These are phyloP conservation scores for Quercus phellos DNA, from an alignment of 331 rosid genomes.

Conservation along the genomic window DNA sequence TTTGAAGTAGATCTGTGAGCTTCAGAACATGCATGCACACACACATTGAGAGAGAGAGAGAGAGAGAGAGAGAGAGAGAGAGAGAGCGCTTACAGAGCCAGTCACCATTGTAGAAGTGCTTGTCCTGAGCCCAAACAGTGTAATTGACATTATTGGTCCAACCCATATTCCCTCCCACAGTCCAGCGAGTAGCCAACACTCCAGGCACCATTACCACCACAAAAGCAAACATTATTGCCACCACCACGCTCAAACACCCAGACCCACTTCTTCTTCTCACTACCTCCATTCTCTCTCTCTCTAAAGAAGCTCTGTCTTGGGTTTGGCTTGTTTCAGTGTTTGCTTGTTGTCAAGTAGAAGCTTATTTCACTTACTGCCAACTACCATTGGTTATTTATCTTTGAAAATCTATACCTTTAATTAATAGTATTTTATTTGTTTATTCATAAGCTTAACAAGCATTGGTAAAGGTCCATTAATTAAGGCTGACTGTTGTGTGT, in stretches of 20 bases:
- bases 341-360: neutral
- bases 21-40: neutral
- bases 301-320: constrained; percentile 19
- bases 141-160: constrained; percentile 71
- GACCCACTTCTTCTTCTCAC: constrained; percentile 19
- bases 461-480: too few relatives aligned
- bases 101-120: constrained; percentile 81
- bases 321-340: neutral
- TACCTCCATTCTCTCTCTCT: constrained; percentile 36
- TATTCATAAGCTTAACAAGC: neutral
- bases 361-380: neutral
- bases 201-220: constrained; percentile 42
- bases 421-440: neutral
- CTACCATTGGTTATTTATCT: neutral
- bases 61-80: neutral
- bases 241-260: constrained; percentile 23
- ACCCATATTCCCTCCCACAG: constrained; percentile 60
- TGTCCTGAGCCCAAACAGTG: constrained; percentile 65
- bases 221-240: constrained; percentile 19
- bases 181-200: constrained; percentile 51
- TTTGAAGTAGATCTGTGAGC: constrained; percentile 12
- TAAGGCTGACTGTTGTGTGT: neutral
- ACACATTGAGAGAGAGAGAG: neutral
- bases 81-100: constrained; percentile 71
- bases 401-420: neutral